A percentile compares a stretch with the other conserved stretches of the same genome.
phyloP scores from a whole-genome alignment of 1,284 basidiomycete species.

The Cutaneotrichosporon cutaneum region DNA sequence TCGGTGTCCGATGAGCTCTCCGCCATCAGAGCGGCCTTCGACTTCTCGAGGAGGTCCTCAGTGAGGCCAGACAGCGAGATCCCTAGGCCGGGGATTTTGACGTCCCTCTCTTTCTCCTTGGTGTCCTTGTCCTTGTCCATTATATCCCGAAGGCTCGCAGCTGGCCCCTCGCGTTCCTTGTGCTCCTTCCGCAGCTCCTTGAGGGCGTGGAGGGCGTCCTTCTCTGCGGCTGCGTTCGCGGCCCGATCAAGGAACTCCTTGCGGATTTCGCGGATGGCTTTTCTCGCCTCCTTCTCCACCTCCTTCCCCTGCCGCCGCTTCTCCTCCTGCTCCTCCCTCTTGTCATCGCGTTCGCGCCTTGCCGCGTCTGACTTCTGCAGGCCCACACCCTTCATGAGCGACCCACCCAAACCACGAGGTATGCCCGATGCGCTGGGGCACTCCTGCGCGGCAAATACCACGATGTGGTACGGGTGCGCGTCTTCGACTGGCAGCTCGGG shows the following conservation, averaged over 20 bases:
- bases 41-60: neutral
- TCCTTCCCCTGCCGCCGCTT: conserved; percentile 14
- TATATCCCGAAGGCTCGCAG: neutral
- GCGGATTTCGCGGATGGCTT: conserved; percentile 16
- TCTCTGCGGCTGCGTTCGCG: no score
- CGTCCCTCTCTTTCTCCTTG: neutral
- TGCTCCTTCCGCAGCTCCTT: conserved; percentile 20
- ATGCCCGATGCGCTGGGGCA: conserved; percentile 52
- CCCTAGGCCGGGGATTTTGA: neutral
- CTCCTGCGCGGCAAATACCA: conserved; percentile 57
- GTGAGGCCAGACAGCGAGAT: neutral
- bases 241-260: neutral
- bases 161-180: conserved; percentile 6
- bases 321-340: conserved; percentile 27
- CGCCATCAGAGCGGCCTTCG: neutral
- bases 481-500: conserved; percentile 40
- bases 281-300: conserved; percentile 28
- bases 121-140: conserved; percentile 1
- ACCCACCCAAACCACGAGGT: conserved; percentile 50
- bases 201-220: conserved; percentile 4
- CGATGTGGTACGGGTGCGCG: conserved; percentile 56
- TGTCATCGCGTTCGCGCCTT: conserved; percentile 21
- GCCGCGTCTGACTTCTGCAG: conserved; percentile 36
- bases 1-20: neutral
- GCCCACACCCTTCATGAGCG: conserved; percentile 50